Conservation (phyloP, 1,284 basidiomycete species). For the Cryptococcus sp. region DNA sequence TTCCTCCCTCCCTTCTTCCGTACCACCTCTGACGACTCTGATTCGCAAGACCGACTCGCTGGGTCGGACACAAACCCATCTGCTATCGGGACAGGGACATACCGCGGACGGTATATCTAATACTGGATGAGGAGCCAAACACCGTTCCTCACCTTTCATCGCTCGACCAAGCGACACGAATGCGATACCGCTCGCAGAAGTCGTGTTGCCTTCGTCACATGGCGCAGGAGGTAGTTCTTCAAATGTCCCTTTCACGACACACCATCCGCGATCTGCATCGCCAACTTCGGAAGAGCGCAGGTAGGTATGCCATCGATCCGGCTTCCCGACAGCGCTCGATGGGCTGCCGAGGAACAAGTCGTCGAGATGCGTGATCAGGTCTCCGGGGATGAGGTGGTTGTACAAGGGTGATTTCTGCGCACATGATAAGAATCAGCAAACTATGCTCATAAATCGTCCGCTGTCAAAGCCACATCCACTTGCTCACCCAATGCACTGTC, state of each 20-base stretch:
- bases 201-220: neutral
- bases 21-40: conserved; percentile 12
- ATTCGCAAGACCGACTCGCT: conserved; percentile 38
- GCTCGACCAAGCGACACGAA: conserved; percentile 6
- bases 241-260: conserved; percentile 22
- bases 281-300: conserved; percentile 21
- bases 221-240: conserved; percentile 3
- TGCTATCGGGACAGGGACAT: conserved; percentile 27
- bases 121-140: conserved; percentile 37
- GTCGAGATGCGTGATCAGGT: conserved; percentile 44
- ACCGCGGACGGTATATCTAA: conserved; percentile 27
- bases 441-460: no score
- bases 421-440: neutral
- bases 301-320: conserved; percentile 36
- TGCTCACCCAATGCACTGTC: conserved; percentile 32
- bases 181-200: neutral
- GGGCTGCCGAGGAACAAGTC: conserved; percentile 32
- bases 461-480: no score
- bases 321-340: neutral
- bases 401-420: conserved; percentile 32
- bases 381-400: conserved; percentile 29
- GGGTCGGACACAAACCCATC: conserved; percentile 38
- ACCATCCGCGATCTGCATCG: conserved; percentile 35
- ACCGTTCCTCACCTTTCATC: conserved; percentile 18
- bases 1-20: conserved; percentile 5